phyloP scores from a whole-genome alignment of 768 basidiomycete genomes.

The Hygrophoropsis aurantiaca region DNA sequence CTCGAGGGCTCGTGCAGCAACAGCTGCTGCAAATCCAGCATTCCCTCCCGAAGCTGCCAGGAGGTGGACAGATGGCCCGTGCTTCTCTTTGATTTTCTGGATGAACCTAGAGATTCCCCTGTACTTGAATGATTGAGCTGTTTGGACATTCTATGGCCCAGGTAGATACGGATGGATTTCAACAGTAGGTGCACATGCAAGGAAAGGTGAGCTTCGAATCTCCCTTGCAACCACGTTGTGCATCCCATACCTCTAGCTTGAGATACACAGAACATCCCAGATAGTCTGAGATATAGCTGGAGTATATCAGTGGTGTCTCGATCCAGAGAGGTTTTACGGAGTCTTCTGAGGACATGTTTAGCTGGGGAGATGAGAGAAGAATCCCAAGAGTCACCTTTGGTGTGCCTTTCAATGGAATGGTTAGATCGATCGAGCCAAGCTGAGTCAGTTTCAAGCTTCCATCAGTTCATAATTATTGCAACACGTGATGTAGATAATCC shows the following conservation, averaged over 20 bases:
- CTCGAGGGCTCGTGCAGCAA: slow-evolving; percentile 52
- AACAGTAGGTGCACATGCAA: neutral
- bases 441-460: too few species aligned
- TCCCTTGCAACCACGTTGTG: neutral
- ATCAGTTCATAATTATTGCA: too few species aligned
- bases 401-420: too few species aligned
- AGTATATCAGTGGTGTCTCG: slow-evolving; percentile 67
- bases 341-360: too few species aligned
- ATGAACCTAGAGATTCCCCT: slow-evolving; percentile 68
- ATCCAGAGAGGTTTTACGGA: slow-evolving; percentile 41
- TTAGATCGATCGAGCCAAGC: too few species aligned
- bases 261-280: slow-evolving; percentile 58
- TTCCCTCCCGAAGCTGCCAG: slow-evolving; percentile 80
- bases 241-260: slow-evolving; percentile 62
- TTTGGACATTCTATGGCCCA: slow-evolving; percentile 60
- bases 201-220: too few species aligned
- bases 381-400: too few species aligned
- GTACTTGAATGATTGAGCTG: slow-evolving; percentile 75
- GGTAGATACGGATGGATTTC: slow-evolving; percentile 1
- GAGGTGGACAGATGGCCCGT: slow-evolving; percentile 58
- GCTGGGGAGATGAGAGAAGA: too few species aligned
- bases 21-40: slow-evolving; percentile 72
- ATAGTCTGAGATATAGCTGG: slow-evolving; percentile 53
- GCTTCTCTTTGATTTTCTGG: slow-evolving; percentile 45
- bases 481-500: too few species aligned